Percentiles rank a stretch among this genome's conserved stretches.
These are phyloP conservation scores for Schizophyllum commune DNA, from an alignment of 1,284 basidiomycete species.

Conservation along the genomic window DNA sequence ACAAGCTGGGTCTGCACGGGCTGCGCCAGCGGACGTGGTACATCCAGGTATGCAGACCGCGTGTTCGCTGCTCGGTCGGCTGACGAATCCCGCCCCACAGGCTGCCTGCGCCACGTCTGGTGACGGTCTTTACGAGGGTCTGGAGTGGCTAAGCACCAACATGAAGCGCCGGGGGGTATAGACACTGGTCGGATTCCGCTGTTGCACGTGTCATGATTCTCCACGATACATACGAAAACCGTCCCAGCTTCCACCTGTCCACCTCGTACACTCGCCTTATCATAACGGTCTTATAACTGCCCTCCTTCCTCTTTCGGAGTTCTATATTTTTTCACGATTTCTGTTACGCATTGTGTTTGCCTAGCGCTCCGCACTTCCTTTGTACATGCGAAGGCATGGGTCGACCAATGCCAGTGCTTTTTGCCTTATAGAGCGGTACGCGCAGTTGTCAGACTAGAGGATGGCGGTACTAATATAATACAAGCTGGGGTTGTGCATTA, in stretches of 20 bases:
- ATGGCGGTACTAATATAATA: neutral
- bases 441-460: neutral
- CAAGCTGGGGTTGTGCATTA: conserved; percentile 24
- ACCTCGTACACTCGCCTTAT: conserved; percentile 15
- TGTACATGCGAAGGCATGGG: neutral
- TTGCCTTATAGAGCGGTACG: neutral
- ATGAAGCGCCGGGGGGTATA: conserved; percentile 72
- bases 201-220: conserved; percentile 37
- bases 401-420: neutral
- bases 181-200: conserved; percentile 37
- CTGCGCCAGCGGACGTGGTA: conserved; percentile 98
- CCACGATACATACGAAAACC: conserved; percentile 42
- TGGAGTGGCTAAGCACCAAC: conserved; percentile 92
- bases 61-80: conserved; percentile 14
- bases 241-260: conserved; percentile 26
- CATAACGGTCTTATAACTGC: conserved; percentile 21
- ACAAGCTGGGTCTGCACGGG: conserved; percentile 97
- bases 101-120: conserved; percentile 98
- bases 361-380: neutral
- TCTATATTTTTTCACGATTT: conserved; percentile 17
- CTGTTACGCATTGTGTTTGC: neutral
- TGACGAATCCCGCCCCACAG: conserved; percentile 29
- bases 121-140: conserved; percentile 98
- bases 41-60: conserved; percentile 67
- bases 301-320: conserved; percentile 7